phyloP scores from a whole-genome alignment of 2,329 filamentous ascomycete species.

The Parastagonospora avenae region DNA sequence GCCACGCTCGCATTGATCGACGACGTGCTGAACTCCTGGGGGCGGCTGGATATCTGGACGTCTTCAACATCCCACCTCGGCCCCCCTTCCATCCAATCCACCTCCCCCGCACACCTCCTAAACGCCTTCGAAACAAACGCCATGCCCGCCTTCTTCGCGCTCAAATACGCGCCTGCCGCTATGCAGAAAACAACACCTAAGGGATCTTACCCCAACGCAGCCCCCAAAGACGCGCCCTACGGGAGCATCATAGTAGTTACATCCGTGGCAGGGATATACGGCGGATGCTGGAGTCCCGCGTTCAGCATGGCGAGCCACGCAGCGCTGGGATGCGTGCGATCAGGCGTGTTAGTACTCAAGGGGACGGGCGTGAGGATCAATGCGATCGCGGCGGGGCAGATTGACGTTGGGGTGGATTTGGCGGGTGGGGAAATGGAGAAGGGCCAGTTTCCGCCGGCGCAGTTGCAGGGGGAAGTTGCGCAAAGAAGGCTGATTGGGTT shows the following conservation, averaged over 20 bases:
- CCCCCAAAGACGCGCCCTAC: constrained; percentile 64
- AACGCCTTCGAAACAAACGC: constrained; percentile 65
- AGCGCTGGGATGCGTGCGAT: constrained; percentile 64
- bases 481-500: constrained; percentile 61
- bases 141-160: constrained; percentile 67
- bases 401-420: constrained; percentile 55
- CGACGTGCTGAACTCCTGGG: constrained; percentile 66
- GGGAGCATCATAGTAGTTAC: constrained; percentile 67
- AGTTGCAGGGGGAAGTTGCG: constrained; percentile 55
- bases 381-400: constrained; percentile 55
- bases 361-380: constrained; percentile 65
- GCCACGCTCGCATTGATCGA: constrained; percentile 66
- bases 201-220: constrained; percentile 64
- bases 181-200: constrained; percentile 65
- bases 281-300: constrained; percentile 64
- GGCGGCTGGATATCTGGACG: constrained; percentile 62
- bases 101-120: constrained; percentile 61
- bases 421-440: constrained; percentile 54
- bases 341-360: constrained; percentile 63
- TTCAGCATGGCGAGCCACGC: constrained; percentile 67
- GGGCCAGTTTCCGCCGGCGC: constrained; percentile 61
- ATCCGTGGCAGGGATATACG: constrained; percentile 62
- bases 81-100: constrained; percentile 59
- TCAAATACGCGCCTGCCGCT: constrained; percentile 68
- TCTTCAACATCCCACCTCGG: constrained; percentile 63